A percentile compares a stretch with the other conserved stretches of the same genome.
Conservation (phyloP, 176 grass and related monocot species). For the Zizania latifolia region DNA sequence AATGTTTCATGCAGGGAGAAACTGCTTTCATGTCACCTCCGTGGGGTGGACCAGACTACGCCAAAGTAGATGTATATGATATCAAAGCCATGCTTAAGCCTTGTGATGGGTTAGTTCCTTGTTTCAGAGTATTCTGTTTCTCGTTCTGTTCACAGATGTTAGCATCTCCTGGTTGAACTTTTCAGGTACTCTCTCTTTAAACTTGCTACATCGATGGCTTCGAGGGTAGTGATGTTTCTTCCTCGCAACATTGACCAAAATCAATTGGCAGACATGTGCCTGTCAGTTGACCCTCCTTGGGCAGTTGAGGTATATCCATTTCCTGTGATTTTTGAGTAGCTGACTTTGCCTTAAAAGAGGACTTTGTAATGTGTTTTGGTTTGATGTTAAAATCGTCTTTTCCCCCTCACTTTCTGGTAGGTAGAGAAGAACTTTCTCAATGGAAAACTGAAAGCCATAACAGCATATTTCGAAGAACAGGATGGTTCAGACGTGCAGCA, state of each 20-base stretch:
- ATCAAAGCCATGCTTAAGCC: constrained; percentile 83
- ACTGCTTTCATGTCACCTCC: constrained; percentile 89
- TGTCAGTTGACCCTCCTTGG: constrained; percentile 81
- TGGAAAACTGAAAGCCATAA: constrained; percentile 84
- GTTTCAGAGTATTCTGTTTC: constrained; percentile 13
- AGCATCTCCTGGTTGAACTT: background rate
- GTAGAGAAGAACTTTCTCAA: constrained; percentile 94
- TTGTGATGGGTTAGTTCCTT: constrained; percentile 69
- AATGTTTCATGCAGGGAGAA: constrained; percentile 50
- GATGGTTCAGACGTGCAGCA: background rate
- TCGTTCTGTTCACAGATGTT: background rate
- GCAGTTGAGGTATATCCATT: constrained; percentile 53
- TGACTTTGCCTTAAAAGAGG: background rate
- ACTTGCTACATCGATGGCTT: constrained; percentile 56
- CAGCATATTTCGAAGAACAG: constrained; percentile 73
- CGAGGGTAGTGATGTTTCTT: constrained; percentile 93
- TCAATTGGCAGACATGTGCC: constrained; percentile 71
- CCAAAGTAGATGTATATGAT: constrained; percentile 73
- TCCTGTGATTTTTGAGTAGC: constrained; percentile 16
- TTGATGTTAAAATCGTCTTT: background rate
- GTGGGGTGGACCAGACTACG: constrained; percentile 94
- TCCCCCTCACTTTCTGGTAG: constrained; percentile 34
- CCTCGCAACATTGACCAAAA: constrained; percentile 74
- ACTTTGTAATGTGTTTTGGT: background rate
- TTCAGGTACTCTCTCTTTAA: constrained; percentile 77